These are phyloP conservation scores for Aspergillus avenaceus DNA, from an alignment of 495 filamentous ascomycete genomes.

Conservation along the genomic window DNA sequence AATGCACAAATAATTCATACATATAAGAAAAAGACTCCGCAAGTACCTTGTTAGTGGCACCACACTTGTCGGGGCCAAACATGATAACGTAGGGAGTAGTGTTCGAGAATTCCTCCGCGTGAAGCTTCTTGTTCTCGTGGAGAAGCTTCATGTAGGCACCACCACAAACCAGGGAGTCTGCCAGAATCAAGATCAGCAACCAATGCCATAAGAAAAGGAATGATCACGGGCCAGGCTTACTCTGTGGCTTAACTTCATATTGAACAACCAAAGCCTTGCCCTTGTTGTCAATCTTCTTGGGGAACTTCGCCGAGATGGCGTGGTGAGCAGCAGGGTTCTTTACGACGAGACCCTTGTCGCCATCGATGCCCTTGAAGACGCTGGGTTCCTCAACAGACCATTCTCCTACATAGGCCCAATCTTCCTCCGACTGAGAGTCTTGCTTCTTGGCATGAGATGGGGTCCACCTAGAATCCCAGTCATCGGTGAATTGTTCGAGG, in stretches of 20 bases:
- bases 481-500: conserved; percentile 96
- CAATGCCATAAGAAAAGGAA: neutral
- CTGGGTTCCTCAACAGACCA: conserved; percentile 96
- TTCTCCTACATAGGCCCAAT: conserved; percentile 96
- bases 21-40: neutral
- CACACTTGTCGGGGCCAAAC: conserved; percentile 99
- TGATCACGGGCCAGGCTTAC: too few relatives aligned
- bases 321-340: conserved; percentile 97
- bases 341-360: conserved; percentile 93
- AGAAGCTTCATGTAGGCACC: conserved; percentile 99
- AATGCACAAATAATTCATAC: neutral
- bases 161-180: conserved; percentile 95
- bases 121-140: conserved; percentile 93
- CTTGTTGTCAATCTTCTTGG: conserved; percentile 95
- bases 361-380: conserved; percentile 90
- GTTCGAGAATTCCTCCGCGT: conserved; percentile 97
- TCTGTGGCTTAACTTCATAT: conserved; percentile 99
- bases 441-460: conserved; percentile 96
- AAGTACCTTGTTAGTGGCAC: conserved; percentile 88
- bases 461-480: conserved; percentile 91
- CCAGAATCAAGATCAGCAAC: neutral
- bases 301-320: conserved; percentile 98
- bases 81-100: conserved; percentile 97
- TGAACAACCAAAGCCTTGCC: conserved; percentile 94
- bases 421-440: conserved; percentile 77